phyloP scores from a whole-genome alignment of 2,329 filamentous ascomycete genomes.

The Colletotrichum scovillei region DNA sequence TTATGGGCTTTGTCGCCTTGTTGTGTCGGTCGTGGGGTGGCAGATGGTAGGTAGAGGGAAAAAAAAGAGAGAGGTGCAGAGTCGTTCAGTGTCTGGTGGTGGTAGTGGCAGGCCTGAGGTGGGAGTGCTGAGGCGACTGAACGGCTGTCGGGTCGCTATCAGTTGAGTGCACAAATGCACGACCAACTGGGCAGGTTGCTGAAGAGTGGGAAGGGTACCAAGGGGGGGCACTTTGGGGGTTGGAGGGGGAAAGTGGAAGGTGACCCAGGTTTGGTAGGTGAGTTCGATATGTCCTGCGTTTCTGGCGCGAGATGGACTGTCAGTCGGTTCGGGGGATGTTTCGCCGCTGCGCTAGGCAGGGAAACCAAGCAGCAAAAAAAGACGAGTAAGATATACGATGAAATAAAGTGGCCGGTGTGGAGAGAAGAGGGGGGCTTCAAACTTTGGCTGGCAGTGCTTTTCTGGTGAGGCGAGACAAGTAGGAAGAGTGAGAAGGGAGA shows the following conservation, averaged over 20 bases:
- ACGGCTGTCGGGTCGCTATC: slow-evolving; percentile 35
- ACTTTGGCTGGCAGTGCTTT: slow-evolving; percentile 20
- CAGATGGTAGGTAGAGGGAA: too few relatives aligned
- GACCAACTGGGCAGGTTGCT: slow-evolving; percentile 36
- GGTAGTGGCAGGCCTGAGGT: background rate
- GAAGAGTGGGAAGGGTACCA: slow-evolving; percentile 36
- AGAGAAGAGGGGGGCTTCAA: slow-evolving; percentile 9
- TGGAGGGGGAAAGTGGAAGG: slow-evolving; percentile 33
- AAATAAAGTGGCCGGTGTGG: slow-evolving; percentile 3
- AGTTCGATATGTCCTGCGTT: slow-evolving; percentile 12
- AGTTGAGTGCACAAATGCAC: slow-evolving; percentile 29
- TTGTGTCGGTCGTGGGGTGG: slow-evolving; percentile 17
- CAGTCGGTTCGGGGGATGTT: slow-evolving; percentile 22
- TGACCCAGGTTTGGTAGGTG: slow-evolving; percentile 7
- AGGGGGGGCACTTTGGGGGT: background rate
- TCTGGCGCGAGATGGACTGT: slow-evolving; percentile 21
- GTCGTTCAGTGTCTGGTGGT: background rate
- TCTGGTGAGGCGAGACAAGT: background rate
- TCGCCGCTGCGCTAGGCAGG: slow-evolving; percentile 13
- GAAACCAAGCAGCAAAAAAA: background rate
- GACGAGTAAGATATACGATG: background rate
- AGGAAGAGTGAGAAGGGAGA: background rate
- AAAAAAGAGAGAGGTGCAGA: background rate
- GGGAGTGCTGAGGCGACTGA: slow-evolving; percentile 33
- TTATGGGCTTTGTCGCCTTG: slow-evolving; percentile 16